Conservation (phyloP, 805 yeast species). For the Saturnispora hagleri region DNA sequence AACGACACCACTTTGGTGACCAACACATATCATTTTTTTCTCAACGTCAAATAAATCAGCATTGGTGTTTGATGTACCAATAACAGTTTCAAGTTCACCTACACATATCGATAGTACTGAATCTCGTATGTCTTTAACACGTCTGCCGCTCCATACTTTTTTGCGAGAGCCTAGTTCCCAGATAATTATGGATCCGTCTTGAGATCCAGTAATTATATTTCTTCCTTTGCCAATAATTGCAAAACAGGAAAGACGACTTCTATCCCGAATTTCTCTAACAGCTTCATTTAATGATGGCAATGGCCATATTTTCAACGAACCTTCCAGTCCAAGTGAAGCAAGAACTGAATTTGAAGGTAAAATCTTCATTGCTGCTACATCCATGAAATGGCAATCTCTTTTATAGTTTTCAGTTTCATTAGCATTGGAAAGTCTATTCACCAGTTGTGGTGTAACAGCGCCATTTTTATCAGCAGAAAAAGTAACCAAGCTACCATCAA, state of each 20-base stretch:
- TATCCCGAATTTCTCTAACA: constrained; percentile 28
- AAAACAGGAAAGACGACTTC: constrained; percentile 37
- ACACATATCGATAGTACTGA: constrained; percentile 13
- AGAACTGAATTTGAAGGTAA: constrained; percentile 62
- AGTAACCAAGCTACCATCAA: constrained; percentile 3
- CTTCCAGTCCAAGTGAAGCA: constrained; percentile 50
- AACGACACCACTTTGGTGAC: constrained; percentile 32
- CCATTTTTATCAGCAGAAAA: background rate
- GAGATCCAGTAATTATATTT: constrained; percentile 47
- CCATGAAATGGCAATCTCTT: constrained; percentile 32
- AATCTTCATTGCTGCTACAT: constrained; percentile 35
- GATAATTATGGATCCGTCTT: constrained; percentile 46
- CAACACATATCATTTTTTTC: constrained; percentile 37
- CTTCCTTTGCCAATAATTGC: constrained; percentile 56
- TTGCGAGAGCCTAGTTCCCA: constrained; percentile 65
- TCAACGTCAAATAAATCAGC: constrained; percentile 38
- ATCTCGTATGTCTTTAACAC: constrained; percentile 29
- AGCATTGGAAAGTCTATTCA: background rate
- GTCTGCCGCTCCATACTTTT: constrained; percentile 32
- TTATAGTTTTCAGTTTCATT: background rate
- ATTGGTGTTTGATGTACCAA: background rate
- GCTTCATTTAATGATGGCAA: background rate
- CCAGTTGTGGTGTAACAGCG: background rate
- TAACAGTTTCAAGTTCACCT: background rate
- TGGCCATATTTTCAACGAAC: constrained; percentile 55